Evolutionary conservation across 768 basidiomycete species (phyloP).

Genomic region (Lentinula boryana): DNA sequence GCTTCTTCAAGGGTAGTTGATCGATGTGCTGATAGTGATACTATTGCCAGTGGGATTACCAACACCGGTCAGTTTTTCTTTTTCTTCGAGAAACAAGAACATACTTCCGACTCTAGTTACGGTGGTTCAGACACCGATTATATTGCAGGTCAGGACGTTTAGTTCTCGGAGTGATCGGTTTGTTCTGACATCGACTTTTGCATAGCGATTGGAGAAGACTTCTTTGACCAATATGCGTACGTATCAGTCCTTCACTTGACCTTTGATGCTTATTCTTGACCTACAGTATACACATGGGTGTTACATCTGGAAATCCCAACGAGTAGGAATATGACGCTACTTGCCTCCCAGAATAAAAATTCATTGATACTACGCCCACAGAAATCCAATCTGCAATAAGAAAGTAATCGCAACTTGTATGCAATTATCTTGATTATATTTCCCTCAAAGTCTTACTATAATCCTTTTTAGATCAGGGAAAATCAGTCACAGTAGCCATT

Average conservation of each 20-base stretch:
- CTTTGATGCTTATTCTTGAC: neutral
- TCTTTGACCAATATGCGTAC: conserved; percentile 6
- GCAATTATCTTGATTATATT: neutral
- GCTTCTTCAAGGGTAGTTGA: neutral
- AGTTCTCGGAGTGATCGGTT: neutral
- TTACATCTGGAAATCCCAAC: conserved; percentile 3
- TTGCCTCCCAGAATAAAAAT: neutral
- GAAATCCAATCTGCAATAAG: conserved; percentile 44
- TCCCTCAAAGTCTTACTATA: neutral
- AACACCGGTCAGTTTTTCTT: neutral
- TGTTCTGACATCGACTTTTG: neutral
- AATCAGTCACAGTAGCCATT: conserved; percentile 25
- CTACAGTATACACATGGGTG: neutral
- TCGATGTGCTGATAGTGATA: neutral
- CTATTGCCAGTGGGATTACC: neutral
- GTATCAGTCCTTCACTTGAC: neutral
- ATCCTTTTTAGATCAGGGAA: conserved; percentile 25
- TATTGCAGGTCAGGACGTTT: neutral
- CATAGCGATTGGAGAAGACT: conserved; percentile 1
- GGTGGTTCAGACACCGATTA: neutral
- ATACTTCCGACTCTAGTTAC: neutral
- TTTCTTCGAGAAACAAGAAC: neutral
- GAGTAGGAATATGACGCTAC: neutral
- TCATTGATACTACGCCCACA: neutral
- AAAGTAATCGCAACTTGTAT: conserved; percentile 29